These are phyloP conservation scores for Phytopythium montanum DNA, from an alignment of 352 stramenopile genomes.

Conservation along the genomic window DNA sequence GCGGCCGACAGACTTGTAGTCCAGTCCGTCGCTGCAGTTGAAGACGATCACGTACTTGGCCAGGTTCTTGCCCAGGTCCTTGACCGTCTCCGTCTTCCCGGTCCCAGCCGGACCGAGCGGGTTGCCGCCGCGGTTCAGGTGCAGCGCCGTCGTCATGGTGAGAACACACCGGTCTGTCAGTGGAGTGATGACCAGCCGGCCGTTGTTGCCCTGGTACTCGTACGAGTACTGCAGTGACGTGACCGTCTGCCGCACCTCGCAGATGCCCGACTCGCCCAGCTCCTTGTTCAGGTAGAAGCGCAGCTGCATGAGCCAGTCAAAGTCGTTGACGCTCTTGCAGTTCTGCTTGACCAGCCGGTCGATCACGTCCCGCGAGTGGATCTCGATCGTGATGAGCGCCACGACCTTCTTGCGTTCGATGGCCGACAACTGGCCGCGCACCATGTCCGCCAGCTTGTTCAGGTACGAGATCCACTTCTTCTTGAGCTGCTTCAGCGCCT, in stretches of 20 bases:
- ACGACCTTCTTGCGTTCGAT: constrained; percentile 96
- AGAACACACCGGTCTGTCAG: constrained; percentile 92
- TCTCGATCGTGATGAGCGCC: constrained; percentile 96
- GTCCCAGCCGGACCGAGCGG: constrained; percentile 90
- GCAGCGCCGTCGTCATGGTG: constrained; percentile 91
- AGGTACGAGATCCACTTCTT: constrained; percentile 94
- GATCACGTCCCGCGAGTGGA: constrained; percentile 95
- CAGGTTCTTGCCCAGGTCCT: constrained; percentile 92
- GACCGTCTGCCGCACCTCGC: constrained; percentile 85
- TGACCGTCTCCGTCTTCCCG: constrained; percentile 94
- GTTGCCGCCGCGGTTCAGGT: constrained; percentile 90
- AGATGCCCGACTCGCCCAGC: constrained; percentile 72
- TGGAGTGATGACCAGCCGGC: constrained; percentile 91
- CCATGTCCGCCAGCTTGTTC: constrained; percentile 93
- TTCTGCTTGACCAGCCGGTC: constrained; percentile 93
- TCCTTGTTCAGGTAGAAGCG: constrained; percentile 89
- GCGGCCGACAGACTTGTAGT: constrained; percentile 92
- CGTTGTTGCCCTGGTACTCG: constrained; percentile 86
- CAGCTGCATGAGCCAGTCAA: constrained; percentile 89
- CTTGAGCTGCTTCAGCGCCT: constrained; percentile 88
- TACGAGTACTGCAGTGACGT: constrained; percentile 85
- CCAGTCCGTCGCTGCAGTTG: constrained; percentile 93
- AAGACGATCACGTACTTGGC: constrained; percentile 95
- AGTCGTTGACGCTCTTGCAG: constrained; percentile 90
- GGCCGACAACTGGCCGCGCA: constrained; percentile 83